phyloP scores from a whole-genome alignment of 352 stramenopile genomes.

The Globisporangium spiculum region DNA sequence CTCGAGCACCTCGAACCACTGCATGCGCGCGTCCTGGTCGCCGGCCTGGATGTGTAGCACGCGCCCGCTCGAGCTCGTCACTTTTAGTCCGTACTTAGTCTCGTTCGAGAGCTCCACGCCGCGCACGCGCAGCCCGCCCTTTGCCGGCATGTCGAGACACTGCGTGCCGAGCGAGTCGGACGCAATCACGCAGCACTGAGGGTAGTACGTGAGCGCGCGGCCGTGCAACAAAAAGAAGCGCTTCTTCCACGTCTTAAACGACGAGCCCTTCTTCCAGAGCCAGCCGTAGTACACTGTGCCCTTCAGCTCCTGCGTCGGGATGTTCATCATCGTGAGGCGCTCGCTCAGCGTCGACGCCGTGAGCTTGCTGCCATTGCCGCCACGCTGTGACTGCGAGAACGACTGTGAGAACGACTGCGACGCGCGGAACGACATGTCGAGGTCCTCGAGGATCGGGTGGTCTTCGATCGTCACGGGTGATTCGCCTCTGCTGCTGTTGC shows the following conservation, averaged over 20 bases:
- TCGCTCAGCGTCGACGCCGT: slow-evolving; percentile 39
- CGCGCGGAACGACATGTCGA: slow-evolving; percentile 19
- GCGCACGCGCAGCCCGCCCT: slow-evolving; percentile 52
- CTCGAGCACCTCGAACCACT: slow-evolving; percentile 60
- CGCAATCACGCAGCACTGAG: slow-evolving; percentile 61
- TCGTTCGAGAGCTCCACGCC: slow-evolving; percentile 37
- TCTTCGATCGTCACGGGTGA: slow-evolving; percentile 16
- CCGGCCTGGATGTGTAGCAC: slow-evolving; percentile 58
- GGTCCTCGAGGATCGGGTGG: slow-evolving; percentile 11
- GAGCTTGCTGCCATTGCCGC: slow-evolving; percentile 6
- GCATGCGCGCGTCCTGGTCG: slow-evolving; percentile 35
- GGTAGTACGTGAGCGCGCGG: slow-evolving; percentile 67
- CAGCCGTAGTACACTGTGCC: slow-evolving; percentile 67
- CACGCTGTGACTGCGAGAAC: slow-evolving; percentile 7
- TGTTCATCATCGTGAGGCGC: slow-evolving; percentile 60
- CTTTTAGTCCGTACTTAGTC: slow-evolving; percentile 53
- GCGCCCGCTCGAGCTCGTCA: slow-evolving; percentile 62
- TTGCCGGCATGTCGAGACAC: slow-evolving; percentile 55
- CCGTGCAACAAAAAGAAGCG: slow-evolving; percentile 74
- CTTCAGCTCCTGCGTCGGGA: slow-evolving; percentile 54
- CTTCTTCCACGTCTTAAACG: slow-evolving; percentile 81
- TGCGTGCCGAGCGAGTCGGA: slow-evolving; percentile 53
- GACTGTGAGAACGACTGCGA: slow-evolving; percentile 13
- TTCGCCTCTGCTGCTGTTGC: slow-evolving; percentile 4
- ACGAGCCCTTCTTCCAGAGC: slow-evolving; percentile 74